Evolutionary conservation across 2,329 filamentous ascomycete species (phyloP).

Genomic region (Lecanicillium sp.): DNA sequence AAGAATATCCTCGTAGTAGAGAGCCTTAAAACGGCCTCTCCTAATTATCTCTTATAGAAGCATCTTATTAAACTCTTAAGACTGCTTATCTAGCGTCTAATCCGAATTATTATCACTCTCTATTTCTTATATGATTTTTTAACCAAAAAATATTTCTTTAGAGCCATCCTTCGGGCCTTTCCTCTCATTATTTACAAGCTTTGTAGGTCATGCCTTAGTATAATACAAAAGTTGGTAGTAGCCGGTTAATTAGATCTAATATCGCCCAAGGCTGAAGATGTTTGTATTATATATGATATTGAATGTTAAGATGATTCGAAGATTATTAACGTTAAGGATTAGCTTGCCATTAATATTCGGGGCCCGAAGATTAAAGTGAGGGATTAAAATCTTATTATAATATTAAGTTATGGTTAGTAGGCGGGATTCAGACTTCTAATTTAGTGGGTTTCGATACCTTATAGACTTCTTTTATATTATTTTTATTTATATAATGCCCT

Average conservation of each 20-base stretch:
- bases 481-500: constrained; percentile 20
- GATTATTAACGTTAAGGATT: constrained; percentile 19
- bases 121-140: constrained; percentile 18
- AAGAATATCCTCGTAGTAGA: constrained; percentile 26
- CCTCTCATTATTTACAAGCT: constrained; percentile 25
- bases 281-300: constrained; percentile 25
- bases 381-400: constrained; percentile 19
- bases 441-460: constrained; percentile 18
- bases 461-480: constrained; percentile 22
- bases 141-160: constrained; percentile 21
- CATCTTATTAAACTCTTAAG: constrained; percentile 19
- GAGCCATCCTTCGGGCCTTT: constrained; percentile 22
- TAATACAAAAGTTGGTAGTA: constrained; percentile 25
- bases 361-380: constrained; percentile 18
- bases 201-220: constrained; percentile 22
- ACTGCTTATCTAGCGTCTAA: constrained; percentile 18
- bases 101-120: background rate
- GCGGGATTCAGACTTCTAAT: constrained; percentile 2
- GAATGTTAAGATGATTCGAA: constrained; percentile 22
- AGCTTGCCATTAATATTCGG: constrained; percentile 22
- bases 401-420: constrained; percentile 18
- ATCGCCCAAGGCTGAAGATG: constrained; percentile 20
- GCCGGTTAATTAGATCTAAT: constrained; percentile 20
- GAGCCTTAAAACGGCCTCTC: constrained; percentile 21
- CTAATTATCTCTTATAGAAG: constrained; percentile 19